These are phyloP conservation scores for Cladophialophora chaetospira DNA, from an alignment of 2,329 filamentous ascomycete genomes.

Conservation along the genomic window DNA sequence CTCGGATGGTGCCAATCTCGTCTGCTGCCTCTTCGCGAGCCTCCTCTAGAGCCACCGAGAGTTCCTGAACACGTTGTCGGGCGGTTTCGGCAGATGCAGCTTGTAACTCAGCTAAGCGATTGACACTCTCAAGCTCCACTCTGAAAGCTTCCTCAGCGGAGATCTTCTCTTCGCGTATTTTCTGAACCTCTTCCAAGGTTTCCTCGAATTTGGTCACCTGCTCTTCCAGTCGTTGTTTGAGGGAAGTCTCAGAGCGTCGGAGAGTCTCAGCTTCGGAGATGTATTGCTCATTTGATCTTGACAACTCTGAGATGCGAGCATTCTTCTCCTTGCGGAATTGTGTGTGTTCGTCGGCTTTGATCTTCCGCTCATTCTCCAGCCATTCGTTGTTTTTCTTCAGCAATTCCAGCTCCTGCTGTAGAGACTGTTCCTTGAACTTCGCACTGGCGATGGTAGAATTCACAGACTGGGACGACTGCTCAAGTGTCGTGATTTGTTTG, in stretches of 20 bases:
- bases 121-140: slow-evolving; percentile 79
- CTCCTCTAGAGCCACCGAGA: slow-evolving; percentile 59
- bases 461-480: slow-evolving; percentile 80
- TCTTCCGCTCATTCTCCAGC: slow-evolving; percentile 88
- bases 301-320: slow-evolving; percentile 81
- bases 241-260: slow-evolving; percentile 74
- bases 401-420: slow-evolving; percentile 87
- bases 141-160: slow-evolving; percentile 83
- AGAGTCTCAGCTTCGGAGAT: slow-evolving; percentile 74
- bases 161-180: slow-evolving; percentile 79
- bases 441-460: slow-evolving; percentile 77
- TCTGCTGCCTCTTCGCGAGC: slow-evolving; percentile 64
- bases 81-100: slow-evolving; percentile 61
- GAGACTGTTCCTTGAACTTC: slow-evolving; percentile 85
- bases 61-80: slow-evolving; percentile 61
- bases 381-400: slow-evolving; percentile 90
- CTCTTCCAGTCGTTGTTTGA: slow-evolving; percentile 79
- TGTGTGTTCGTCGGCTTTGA: slow-evolving; percentile 80
- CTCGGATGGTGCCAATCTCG: slow-evolving; percentile 55
- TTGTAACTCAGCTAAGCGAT: slow-evolving; percentile 74
- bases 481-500: slow-evolving; percentile 76
- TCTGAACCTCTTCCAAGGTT: slow-evolving; percentile 75
- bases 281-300: slow-evolving; percentile 84
- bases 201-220: slow-evolving; percentile 86
- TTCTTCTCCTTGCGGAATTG: slow-evolving; percentile 96